Base-by-base conservation (phyloP, 768 basidiomycete species). In the Lactifluus piperatus region DNA sequence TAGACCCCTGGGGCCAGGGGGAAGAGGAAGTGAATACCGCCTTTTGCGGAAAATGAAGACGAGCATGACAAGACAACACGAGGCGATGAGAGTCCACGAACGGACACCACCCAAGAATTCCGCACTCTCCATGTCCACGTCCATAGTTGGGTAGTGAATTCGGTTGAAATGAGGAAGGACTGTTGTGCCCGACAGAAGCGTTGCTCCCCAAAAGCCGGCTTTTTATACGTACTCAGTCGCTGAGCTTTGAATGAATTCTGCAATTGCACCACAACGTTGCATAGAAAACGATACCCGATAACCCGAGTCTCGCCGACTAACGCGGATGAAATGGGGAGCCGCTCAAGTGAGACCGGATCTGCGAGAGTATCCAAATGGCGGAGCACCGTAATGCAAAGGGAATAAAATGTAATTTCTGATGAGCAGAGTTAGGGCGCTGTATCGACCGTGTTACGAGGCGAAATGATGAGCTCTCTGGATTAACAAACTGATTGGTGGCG, bases 1-100 rank as follows among this genome's bases (percentile, higher is more conserved):
- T 14, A 65, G 43, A 29, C 64, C 64, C 27, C 50, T 57, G 8
- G 68, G 68, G 18, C 68, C 68, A 41, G 68, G 67, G n/a, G 68
- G 68, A 22, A 57, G 37, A 27, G 65, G 65, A 39, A 60, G 54
- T 37, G 36, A 18, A 24, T 9, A 49, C 20, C 46, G 52, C 46
- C 50, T 56, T 49, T 29, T 45, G 27, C 54, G 54, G 37, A 51
- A 24, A 4, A 20, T 36, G 44, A 22, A 37, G 41, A 51, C 24
- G 30, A 47, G 30, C 14, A 51, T 13, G 34, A 47, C 18, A 36
- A 37, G 2, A 55, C 59, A 56, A 30, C 45, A 47, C 3, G 37
- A 56, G 29, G 46, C 8, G 18, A 51, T 3, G 24, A 51, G 11
- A 16, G 20, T 39, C 54, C 54, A 60, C 32, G 59, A 2, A 26